These are phyloP conservation scores for Beauveria sp. DNA, from an alignment of 2,329 filamentous ascomycete species.

Conservation along the genomic window DNA sequence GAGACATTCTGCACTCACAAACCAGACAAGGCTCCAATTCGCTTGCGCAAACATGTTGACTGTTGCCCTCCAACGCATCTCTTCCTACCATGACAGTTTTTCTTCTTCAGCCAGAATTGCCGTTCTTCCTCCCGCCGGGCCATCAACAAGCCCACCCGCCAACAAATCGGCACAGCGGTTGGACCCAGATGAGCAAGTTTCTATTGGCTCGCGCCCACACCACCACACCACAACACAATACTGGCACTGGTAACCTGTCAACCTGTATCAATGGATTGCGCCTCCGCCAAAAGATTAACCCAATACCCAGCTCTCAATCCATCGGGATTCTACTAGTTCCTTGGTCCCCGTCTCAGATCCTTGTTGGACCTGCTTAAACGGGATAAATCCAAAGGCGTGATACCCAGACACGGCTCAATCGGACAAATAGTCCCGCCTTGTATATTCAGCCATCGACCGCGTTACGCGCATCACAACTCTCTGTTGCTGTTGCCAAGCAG, in stretches of 20 bases:
- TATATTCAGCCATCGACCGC: neutral
- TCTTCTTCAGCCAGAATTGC: neutral
- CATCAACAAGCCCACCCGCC: neutral
- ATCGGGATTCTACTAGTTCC: neutral
- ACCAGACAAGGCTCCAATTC: neutral
- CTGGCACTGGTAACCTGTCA: too few relatives aligned
- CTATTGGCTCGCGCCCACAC: constrained; percentile 24
- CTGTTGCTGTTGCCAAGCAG: neutral
- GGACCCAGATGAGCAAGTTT: constrained; percentile 31
- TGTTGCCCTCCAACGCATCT: too few relatives aligned
- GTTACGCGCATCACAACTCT: neutral
- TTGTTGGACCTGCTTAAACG: neutral
- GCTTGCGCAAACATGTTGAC: neutral
- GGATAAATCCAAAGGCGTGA: neutral
- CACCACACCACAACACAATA: neutral
- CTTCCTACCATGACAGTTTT: too few relatives aligned
- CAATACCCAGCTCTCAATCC: too few relatives aligned
- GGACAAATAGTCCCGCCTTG: neutral
- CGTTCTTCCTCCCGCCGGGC: neutral
- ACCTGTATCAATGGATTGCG: too few relatives aligned
- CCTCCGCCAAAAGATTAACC: too few relatives aligned
- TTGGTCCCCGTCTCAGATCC: neutral
- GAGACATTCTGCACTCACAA: neutral
- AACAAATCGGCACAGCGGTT: constrained; percentile 6
- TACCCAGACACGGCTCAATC: neutral